Percentiles rank a stretch among this genome's conserved stretches.
phyloP scores from a whole-genome alignment of 805 yeast species.

The Hagleromyces aurorensis region DNA sequence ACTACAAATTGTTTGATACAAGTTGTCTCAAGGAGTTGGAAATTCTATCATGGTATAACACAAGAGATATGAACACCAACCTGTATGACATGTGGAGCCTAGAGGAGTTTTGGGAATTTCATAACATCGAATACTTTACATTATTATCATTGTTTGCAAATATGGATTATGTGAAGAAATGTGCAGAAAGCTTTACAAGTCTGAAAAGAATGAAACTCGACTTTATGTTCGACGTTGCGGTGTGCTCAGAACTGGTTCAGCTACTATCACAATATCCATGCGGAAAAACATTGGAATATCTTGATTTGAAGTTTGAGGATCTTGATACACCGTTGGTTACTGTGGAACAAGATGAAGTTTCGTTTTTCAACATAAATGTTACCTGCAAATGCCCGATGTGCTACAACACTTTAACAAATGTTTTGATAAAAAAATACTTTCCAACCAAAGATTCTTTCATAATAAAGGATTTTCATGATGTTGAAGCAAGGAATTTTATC shows the following conservation, averaged over 20 bases:
- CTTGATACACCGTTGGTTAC: conserved; percentile 17
- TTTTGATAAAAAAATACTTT: conserved; percentile 28
- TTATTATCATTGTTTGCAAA: conserved; percentile 28
- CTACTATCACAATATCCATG: conserved; percentile 20
- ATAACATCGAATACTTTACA: conserved; percentile 27
- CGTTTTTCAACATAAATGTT: conserved; percentile 15
- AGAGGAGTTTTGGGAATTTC: conserved; percentile 27
- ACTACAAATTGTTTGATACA: conserved; percentile 29
- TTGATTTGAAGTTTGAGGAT: conserved; percentile 28
- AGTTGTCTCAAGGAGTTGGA: conserved; percentile 25
- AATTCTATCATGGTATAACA: conserved; percentile 34
- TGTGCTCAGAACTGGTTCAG: conserved; percentile 17
- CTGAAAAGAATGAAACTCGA: conserved; percentile 31
- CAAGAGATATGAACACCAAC: conserved; percentile 13
- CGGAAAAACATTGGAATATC: conserved; percentile 21
- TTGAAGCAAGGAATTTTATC: conserved; percentile 25
- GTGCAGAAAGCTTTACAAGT: conserved; percentile 19
- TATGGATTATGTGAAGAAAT: conserved; percentile 18
- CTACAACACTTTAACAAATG: conserved; percentile 18
- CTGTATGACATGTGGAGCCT: conserved; percentile 22
- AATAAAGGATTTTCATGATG: conserved; percentile 16
- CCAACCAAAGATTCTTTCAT: conserved; percentile 20
- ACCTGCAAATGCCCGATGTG: conserved; percentile 25
- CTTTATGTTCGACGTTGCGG: conserved; percentile 23
- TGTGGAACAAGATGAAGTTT: conserved; percentile 16